Conservation (phyloP, 2,329 filamentous ascomycete genomes). For the Ophiostoma ips region DNA sequence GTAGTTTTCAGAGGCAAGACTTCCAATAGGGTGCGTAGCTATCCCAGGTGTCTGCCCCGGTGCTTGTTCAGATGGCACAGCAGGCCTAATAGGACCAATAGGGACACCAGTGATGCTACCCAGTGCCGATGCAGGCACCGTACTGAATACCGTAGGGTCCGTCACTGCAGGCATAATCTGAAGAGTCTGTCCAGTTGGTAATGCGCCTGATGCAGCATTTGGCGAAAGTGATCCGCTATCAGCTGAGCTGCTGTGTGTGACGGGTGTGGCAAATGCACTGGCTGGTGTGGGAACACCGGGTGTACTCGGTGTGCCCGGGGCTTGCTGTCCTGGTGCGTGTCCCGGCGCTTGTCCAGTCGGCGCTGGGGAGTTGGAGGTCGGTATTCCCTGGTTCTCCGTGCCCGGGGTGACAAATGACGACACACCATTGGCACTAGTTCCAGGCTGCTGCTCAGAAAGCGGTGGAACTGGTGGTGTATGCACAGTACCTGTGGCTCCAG, state of each 20-base stretch:
- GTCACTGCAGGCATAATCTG: neutral
- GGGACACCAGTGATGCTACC: neutral
- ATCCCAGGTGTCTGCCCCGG: neutral
- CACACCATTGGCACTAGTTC: neutral
- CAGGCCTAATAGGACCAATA: neutral
- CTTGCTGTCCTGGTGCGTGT: neutral
- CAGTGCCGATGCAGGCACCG: neutral
- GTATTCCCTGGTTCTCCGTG: neutral
- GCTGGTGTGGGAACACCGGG: neutral
- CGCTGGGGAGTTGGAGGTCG: neutral
- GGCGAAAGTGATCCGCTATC: neutral
- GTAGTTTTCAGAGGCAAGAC: neutral
- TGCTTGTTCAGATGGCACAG: neutral
- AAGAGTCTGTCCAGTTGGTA: neutral
- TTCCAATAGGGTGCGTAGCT: neutral
- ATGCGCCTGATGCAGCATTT: neutral
- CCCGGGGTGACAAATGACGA: neutral
- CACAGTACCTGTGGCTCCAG: neutral
- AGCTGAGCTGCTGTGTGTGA: neutral
- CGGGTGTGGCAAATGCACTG: neutral
- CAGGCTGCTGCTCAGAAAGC: neutral
- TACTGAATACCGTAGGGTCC: neutral
- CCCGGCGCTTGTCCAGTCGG: neutral
- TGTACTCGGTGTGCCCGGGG: neutral
- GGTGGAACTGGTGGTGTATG: neutral